Percentiles rank a stretch among this genome's conserved stretches.
These are phyloP conservation scores for Achlya hypogyna DNA, from an alignment of 352 stramenopile species.

Conservation along the genomic window DNA sequence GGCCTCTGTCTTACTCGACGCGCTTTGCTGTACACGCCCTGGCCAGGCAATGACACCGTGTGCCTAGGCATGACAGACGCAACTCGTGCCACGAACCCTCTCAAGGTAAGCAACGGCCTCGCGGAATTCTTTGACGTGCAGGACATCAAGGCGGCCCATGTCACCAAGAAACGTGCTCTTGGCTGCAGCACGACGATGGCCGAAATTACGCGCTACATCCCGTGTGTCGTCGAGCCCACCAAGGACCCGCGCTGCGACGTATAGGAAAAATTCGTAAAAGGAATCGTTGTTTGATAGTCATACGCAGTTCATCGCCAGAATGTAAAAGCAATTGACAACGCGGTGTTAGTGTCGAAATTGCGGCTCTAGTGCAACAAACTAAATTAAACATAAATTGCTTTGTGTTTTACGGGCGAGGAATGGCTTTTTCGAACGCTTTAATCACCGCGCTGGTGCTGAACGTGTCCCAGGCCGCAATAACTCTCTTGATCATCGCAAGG, in stretches of 20 bases:
- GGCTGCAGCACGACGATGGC: constrained; percentile 43
- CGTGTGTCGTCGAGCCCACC: constrained; percentile 40
- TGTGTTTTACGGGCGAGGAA: no score
- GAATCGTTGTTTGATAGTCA: no score
- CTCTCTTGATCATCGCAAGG: no score
- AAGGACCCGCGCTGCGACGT: constrained; percentile 46
- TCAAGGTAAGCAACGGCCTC: constrained; percentile 42
- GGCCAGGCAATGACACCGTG: constrained; percentile 37
- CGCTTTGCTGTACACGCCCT: constrained; percentile 36
- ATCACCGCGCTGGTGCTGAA: no score
- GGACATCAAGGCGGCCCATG: constrained; percentile 34
- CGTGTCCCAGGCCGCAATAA: no score
- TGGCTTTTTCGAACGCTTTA: no score
- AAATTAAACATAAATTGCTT: no score
- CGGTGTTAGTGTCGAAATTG: no score
- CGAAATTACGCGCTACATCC: constrained; percentile 53
- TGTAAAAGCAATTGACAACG: no score
- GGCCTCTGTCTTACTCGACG: constrained; percentile 40
- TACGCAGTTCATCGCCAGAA: no score
- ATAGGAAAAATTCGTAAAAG: no score
- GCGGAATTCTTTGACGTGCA: constrained; percentile 35
- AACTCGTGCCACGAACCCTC: constrained; percentile 35
- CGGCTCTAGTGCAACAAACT: no score
- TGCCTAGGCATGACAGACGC: constrained; percentile 32
- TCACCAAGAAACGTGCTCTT: constrained; percentile 38